A percentile compares a stretch with the other conserved stretches of the same genome.
These are phyloP conservation scores for Harringtonia lauricola DNA, from an alignment of 2,329 filamentous ascomycete species.

Conservation along the genomic window DNA sequence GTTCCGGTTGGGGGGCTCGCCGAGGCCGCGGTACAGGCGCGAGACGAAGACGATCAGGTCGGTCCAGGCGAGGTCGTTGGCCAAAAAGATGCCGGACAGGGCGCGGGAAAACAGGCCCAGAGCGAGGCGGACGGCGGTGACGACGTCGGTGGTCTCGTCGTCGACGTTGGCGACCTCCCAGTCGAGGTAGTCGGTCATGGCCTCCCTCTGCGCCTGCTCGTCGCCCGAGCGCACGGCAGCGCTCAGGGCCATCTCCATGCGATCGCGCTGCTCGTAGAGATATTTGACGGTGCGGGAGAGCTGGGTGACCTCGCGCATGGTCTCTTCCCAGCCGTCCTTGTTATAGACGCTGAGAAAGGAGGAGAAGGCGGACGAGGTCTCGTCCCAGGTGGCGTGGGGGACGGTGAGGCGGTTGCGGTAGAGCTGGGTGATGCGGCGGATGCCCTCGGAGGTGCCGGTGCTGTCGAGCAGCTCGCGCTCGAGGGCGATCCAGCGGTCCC, in stretches of 20 bases:
- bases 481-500: conserved; percentile 67
- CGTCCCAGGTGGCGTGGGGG: conserved; percentile 66
- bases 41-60: conserved; percentile 70
- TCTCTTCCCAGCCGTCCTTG: conserved; percentile 57
- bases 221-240: conserved; percentile 46
- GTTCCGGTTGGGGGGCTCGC: conserved; percentile 15
- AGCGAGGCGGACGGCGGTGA: conserved; percentile 38
- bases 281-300: conserved; percentile 53
- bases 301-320: conserved; percentile 58
- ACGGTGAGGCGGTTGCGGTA: conserved; percentile 59
- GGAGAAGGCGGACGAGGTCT: conserved; percentile 65
- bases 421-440: conserved; percentile 55
- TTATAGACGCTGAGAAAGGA: conserved; percentile 64
- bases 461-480: conserved; percentile 56
- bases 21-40: conserved; percentile 28
- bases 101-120: conserved; percentile 70
- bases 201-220: conserved; percentile 37
- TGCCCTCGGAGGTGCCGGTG: conserved; percentile 41
- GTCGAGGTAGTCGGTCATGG: conserved; percentile 61
- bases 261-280: conserved; percentile 52
- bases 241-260: conserved; percentile 55
- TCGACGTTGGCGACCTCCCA: conserved; percentile 63
- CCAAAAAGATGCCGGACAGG: conserved; percentile 56
- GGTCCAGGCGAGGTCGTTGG: conserved; percentile 68
- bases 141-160: conserved; percentile 36